These are phyloP conservation scores for Arctostaphylos glauca DNA, from an alignment of 148 eudicot species.

Conservation along the genomic window DNA sequence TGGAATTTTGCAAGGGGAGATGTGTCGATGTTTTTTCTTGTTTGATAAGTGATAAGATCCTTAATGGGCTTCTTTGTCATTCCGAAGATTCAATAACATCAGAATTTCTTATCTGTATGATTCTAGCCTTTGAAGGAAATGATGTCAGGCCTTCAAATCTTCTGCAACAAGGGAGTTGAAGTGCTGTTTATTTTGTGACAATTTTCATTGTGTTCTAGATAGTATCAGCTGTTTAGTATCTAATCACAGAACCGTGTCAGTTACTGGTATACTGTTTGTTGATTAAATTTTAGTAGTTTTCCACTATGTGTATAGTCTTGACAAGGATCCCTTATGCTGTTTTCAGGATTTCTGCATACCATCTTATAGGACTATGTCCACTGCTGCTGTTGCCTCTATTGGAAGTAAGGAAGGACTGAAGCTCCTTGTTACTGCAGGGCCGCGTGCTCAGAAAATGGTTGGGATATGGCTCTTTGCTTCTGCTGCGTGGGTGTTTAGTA, in stretches of 20 bases:
- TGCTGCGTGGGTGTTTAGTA: conserved; percentile 97
- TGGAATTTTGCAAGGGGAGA: background rate
- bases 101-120: background rate
- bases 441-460: conserved; percentile 78
- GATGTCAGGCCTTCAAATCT: background rate
- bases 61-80: background rate
- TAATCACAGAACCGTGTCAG: background rate
- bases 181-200: background rate
- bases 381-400: conserved; percentile 37
- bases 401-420: conserved; percentile 58
- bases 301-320: background rate
- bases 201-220: background rate
- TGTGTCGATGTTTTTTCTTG: background rate
- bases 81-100: background rate
- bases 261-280: background rate
- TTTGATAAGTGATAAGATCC: background rate
- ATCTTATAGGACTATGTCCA: conserved; percentile 56
- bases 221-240: background rate
- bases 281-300: background rate
- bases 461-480: conserved; percentile 97
- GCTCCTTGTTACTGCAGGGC: conserved; percentile 78
- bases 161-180: background rate
- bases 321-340: conserved; percentile 4
- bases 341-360: conserved; percentile 50
- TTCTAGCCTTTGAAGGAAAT: background rate